A percentile compares a stretch with the other conserved stretches of the same genome.
Evolutionary conservation across 2,329 filamentous ascomycete species (phyloP).

Genomic region (Cordyceps fumosorosea): DNA sequence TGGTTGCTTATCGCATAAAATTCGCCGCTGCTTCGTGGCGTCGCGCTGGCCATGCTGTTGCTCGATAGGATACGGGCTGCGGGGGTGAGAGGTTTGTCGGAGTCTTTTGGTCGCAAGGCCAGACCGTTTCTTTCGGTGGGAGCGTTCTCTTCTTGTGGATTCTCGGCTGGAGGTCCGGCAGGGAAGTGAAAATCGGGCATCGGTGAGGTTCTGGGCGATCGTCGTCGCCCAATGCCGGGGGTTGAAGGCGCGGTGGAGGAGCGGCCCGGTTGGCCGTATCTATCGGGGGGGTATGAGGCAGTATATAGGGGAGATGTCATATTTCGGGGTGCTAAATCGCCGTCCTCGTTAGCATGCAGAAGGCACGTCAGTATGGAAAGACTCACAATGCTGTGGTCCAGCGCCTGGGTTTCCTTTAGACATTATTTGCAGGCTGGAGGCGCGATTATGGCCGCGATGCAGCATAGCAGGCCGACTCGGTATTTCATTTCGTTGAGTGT

Average conservation of each 20-base stretch:
- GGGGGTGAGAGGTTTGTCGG: conserved; percentile 48
- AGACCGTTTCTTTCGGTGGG: conserved; percentile 29
- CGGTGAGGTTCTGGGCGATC: conserved; percentile 35
- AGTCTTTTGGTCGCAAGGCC: conserved; percentile 27
- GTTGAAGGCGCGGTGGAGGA: conserved; percentile 40
- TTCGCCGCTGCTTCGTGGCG: conserved; percentile 85
- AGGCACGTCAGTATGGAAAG: not conserved
- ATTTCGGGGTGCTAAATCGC: conserved; percentile 29
- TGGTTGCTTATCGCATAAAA: conserved; percentile 95
- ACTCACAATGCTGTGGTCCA: conserved; percentile 34
- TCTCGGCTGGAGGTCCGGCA: conserved; percentile 35
- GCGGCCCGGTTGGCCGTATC: conserved; percentile 35
- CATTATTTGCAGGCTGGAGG: conserved; percentile 71
- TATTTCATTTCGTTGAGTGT: conserved; percentile 35
- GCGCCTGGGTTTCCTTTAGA: conserved; percentile 39
- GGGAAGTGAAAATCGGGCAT: conserved; percentile 55
- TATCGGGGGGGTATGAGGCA: conserved; percentile 47
- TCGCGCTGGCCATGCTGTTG: conserved; percentile 65
- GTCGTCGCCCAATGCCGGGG: conserved; percentile 29
- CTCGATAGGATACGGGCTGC: conserved; percentile 68
- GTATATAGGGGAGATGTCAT: conserved; percentile 47
- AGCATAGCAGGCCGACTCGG: conserved; percentile 42
- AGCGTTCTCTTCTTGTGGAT: conserved; percentile 22
- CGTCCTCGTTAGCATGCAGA: conserved; percentile 33
- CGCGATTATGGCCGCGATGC: conserved; percentile 62